A percentile compares a stretch with the other conserved stretches of the same genome.
These are phyloP conservation scores for Psilocybe azurescens DNA, from an alignment of 768 basidiomycete species.

Conservation along the genomic window DNA sequence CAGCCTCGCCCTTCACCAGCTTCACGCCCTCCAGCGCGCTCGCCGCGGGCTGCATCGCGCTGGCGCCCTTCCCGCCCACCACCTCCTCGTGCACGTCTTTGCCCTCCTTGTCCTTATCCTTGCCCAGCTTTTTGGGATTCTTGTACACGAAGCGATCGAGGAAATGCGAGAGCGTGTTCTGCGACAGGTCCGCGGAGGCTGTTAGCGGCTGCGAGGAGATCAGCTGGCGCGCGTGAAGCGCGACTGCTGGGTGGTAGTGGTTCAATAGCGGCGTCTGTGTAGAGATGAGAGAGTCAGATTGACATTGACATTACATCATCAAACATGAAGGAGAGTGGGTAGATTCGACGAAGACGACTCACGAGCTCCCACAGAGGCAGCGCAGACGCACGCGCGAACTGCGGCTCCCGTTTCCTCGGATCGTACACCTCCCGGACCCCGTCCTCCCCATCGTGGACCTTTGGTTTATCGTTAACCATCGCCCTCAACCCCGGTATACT, in stretches of 20 bases:
- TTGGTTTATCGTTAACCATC: slow-evolving; percentile 37
- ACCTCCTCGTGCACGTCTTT: slow-evolving; percentile 14
- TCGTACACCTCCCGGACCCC: slow-evolving; percentile 63
- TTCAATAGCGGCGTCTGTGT: slow-evolving; percentile 75
- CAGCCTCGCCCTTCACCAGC: slow-evolving; percentile 65
- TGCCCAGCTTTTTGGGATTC: slow-evolving; percentile 75
- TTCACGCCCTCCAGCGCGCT: slow-evolving; percentile 74
- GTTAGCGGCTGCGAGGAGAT: slow-evolving; percentile 75
- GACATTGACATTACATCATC: background rate
- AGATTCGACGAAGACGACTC: slow-evolving; percentile 31
- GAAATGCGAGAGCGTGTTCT: slow-evolving; percentile 94
- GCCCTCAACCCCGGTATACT: slow-evolving; percentile 45
- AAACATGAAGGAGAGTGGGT: background rate
- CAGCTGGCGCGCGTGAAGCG: slow-evolving; percentile 86
- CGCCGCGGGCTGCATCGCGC: slow-evolving; percentile 95
- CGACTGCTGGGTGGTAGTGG: slow-evolving; percentile 92
- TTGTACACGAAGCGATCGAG: slow-evolving; percentile 97
- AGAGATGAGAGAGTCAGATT: no score
- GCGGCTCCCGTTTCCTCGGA: slow-evolving; percentile 87
- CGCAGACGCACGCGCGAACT: slow-evolving; percentile 79
- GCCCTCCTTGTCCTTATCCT: slow-evolving; percentile 36
- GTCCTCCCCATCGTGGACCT: background rate
- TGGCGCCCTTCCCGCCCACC: slow-evolving; percentile 53
- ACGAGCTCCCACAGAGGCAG: slow-evolving; percentile 93
- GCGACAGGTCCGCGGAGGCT: slow-evolving; percentile 84